A percentile compares a stretch with the other conserved stretches of the same genome.
Conservation (phyloP, 306 rosid species). For the Purshia tridentata region DNA sequence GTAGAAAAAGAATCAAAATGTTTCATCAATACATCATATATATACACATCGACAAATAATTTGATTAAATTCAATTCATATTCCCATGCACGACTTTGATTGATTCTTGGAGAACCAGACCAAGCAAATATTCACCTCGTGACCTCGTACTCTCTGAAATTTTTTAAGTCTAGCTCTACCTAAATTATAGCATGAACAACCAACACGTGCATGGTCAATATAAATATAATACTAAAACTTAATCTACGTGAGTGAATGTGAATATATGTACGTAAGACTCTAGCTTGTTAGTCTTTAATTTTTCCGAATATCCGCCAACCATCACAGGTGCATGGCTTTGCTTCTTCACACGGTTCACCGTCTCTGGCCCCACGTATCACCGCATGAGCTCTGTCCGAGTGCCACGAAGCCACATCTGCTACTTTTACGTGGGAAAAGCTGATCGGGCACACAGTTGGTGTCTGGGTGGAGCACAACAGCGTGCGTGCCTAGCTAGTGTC, state of each 20-base stretch:
- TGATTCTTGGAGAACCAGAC: too few species aligned
- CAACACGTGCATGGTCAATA: too few species aligned
- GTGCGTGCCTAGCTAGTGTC: slow-evolving; percentile 39
- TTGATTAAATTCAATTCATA: background rate
- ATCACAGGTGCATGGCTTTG: background rate
- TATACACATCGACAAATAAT: too few species aligned
- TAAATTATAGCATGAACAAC: too few species aligned
- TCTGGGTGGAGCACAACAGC: slow-evolving; percentile 29
- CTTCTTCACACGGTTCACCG: background rate
- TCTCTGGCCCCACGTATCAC: background rate
- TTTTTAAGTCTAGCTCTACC: too few species aligned
- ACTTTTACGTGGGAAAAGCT: background rate
- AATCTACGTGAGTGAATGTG: background rate
- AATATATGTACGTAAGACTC: background rate
- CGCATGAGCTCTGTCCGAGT: background rate
- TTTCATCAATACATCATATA: background rate
- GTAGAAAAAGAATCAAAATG: slow-evolving; percentile 13
- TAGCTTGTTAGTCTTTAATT: background rate
- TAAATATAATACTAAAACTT: background rate
- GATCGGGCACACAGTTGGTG: slow-evolving; percentile 43
- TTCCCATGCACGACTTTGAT: background rate
- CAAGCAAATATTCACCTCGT: slow-evolving; percentile 3
- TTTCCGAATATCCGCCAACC: slow-evolving; percentile 26
- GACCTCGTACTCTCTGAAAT: background rate
- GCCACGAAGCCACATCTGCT: slow-evolving; percentile 24